Evolutionary conservation across 768 basidiomycete species (phyloP), one percentile per base, ranked within the genome.

Genomic region (Phaeotremella skinneri): DNA sequence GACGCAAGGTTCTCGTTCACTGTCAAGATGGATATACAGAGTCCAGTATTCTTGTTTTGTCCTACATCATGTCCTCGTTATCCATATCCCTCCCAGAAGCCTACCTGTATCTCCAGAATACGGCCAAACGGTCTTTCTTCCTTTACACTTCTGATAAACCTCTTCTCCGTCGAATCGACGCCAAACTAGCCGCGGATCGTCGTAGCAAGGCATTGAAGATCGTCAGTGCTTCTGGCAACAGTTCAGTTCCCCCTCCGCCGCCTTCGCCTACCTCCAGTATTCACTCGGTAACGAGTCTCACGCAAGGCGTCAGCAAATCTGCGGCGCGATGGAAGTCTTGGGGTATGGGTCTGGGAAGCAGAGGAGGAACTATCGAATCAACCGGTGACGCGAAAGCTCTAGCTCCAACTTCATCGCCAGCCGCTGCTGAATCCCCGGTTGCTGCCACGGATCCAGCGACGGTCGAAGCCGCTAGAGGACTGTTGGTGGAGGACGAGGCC

Each of bases 91-190:
- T 96, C 6, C 90, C 92, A 7, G 90, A 93, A 73, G 94, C 92
- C 5, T 97, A 94, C 79, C 80, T 97, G 30, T 87, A 91, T 73
- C 82, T 98, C 63, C 94, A 98, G 78, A 73, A 79, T 14, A 49
- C 71, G 17, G 61, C 70, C 21, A 67, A 76, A 30, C 59, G 94
- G 52, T 88, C 86, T 62, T 98, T 98, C 79, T 98, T 94, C 66
- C 90, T 97, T 52, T 96, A 96, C 76, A 85, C 85, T 56, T 80
- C 80, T 49, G 94, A 98, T 77, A 76, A 93, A 55, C 83, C 83
- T 3, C 73, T 92, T 27, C 78, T 96, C 67, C 81, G 83, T 63
- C 81, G 84, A 42, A 82, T 92, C 45, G 92, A 94, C 78, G 79
- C 74, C 42, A 77, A 78, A 39, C 70, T 85, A 7, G 59, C 64